Base-by-base conservation (phyloP, 441 rosid genomes). In the Eutrema salsugineum region DNA sequence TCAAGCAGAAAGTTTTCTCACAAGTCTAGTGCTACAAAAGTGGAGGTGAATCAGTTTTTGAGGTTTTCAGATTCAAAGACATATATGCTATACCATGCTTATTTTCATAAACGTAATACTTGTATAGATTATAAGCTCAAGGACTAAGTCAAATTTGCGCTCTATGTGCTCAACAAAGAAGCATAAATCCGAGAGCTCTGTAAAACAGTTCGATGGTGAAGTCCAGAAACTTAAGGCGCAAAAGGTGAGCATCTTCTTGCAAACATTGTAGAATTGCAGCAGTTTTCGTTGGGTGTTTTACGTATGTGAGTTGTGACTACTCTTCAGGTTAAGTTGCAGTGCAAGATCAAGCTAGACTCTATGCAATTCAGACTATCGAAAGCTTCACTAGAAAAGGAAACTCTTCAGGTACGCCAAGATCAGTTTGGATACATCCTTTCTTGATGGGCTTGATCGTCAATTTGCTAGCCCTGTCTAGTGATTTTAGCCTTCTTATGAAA, bases 301-400 rank as follows among this genome's bases (percentile, higher is more conserved):
- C 9, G 11, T 49, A 55, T 69, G 1, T 57, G 55, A 49, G 17
- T 54, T 67, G 2, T 60, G 48, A 42, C 5, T 61, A 35, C 42
- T 63, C 2, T 75, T 30, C 68, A 91, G 97, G 99, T 91, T 79
- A 92, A 94, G 83, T 88, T 94, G 68, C 89, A 88, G 55, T 94
- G 99, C 83, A 89, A 90, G 82, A 77, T 80, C 69, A 94, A 91
- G 89, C 80, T 91, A 49, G 93, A 90, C 55, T 88, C 93, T 14
- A 83, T 94, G 79, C 94, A 86, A 27, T 94, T 76, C 75, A 90
- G 99, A 79, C 73, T 83, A 66, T 73, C 81, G 33, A 88, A 84
- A 81, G 84, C 94, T 83, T 83, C 86, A 11, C 66, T 92, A 38
- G 96, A 89, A 79, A 94, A 87, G 76, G 88, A 94, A 83, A 72